A percentile compares a stretch with the other conserved stretches of the same genome.
phyloP scores from a whole-genome alignment of 768 basidiomycete genomes.

The Pholiota microspora region DNA sequence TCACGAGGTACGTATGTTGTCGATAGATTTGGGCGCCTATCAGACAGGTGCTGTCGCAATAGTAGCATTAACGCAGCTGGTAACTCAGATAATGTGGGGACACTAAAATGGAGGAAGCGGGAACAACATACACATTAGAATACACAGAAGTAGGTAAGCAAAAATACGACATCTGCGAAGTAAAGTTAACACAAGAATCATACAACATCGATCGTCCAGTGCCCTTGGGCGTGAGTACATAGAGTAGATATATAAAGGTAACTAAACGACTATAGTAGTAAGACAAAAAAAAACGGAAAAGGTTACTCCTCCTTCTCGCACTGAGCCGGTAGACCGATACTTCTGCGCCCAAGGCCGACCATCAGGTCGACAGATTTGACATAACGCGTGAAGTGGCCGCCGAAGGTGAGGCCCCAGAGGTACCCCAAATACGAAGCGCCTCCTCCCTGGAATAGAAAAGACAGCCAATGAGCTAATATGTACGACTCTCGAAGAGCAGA shows the following conservation, averaged over 20 bases:
- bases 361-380: slow-evolving; percentile 39
- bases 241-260: no score
- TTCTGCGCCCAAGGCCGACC: slow-evolving; percentile 20
- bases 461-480: not conserved
- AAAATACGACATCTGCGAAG: no score
- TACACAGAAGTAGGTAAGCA: not conserved
- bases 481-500: not conserved
- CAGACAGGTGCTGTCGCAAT: no score
- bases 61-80: no score
- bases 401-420: slow-evolving; percentile 46
- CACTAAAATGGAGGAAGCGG: no score
- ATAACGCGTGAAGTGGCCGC: slow-evolving; percentile 37
- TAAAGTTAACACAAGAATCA: no score
- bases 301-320: not conserved
- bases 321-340: slow-evolving; percentile 12
- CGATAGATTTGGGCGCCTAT: no score
- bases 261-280: no score
- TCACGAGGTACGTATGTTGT: no score
- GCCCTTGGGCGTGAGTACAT: no score
- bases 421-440: slow-evolving; percentile 28
- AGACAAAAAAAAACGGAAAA: not conserved
- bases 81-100: no score
- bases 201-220: no score
- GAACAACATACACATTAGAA: not conserved
- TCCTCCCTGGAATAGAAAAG: slow-evolving; percentile 13